These are phyloP conservation scores for Penicillium crystallinum DNA, from an alignment of 495 filamentous ascomycete genomes.

Conservation along the genomic window DNA sequence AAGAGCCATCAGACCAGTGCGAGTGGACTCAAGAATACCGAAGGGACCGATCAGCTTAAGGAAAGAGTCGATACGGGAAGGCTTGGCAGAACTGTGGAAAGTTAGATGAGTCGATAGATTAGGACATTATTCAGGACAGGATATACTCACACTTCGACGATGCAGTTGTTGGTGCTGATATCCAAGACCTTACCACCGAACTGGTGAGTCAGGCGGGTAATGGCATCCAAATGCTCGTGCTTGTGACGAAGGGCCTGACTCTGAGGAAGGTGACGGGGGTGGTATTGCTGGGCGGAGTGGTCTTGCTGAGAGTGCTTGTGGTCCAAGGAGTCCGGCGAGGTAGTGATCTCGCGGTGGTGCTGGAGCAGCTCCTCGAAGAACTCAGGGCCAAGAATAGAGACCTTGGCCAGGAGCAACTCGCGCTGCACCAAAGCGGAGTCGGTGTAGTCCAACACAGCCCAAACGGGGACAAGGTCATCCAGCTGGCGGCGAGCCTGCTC, in stretches of 20 bases:
- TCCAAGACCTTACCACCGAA: slow-evolving; percentile 97
- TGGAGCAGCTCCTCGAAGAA: slow-evolving; percentile 95
- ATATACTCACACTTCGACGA: slow-evolving; percentile 86
- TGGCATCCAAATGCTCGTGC: slow-evolving; percentile 90
- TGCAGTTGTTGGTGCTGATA: slow-evolving; percentile 96
- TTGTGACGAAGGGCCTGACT: slow-evolving; percentile 91
- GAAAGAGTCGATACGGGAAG: slow-evolving; percentile 89
- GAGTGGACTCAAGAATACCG: slow-evolving; percentile 89
- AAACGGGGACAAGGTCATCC: slow-evolving; percentile 94
- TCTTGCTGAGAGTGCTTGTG: slow-evolving; percentile 24
- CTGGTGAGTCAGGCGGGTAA: slow-evolving; percentile 93
- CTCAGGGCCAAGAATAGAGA: slow-evolving; percentile 92
- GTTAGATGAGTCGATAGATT: background rate
- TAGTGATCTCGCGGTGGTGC: slow-evolving; percentile 77
- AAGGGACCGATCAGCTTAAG: slow-evolving; percentile 95
- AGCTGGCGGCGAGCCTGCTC: slow-evolving; percentile 95
- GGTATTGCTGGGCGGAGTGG: slow-evolving; percentile 51
- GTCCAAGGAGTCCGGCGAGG: slow-evolving; percentile 32
- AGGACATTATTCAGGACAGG: background rate
- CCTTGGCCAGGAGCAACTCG: slow-evolving; percentile 91
- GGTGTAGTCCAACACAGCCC: slow-evolving; percentile 97
- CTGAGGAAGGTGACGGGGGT: slow-evolving; percentile 75
- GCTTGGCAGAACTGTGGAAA: slow-evolving; percentile 74
- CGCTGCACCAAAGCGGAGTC: slow-evolving; percentile 89
- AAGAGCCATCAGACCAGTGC: slow-evolving; percentile 93